Base-by-base conservation (phyloP, 116 monocot species). In the Iris pallida region DNA sequence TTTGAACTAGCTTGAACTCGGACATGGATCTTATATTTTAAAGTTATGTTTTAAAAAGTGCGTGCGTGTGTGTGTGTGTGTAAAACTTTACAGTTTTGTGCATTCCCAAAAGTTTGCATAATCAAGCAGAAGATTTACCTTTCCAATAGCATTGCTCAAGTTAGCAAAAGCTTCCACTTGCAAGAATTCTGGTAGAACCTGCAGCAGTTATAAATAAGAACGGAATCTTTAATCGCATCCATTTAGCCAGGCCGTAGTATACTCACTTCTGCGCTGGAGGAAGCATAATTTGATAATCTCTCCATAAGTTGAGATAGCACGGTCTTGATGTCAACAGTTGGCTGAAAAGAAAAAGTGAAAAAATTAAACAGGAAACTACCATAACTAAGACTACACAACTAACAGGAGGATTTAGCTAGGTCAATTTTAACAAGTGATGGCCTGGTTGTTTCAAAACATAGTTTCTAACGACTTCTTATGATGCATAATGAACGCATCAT, bases 131-230 rank as follows among this genome's bases (percentile, higher is more conserved):
- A 47, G n/a, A 57, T 12, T 7, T 82, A 99, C 98, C 98, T 93
- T 99, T 78, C 98, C 93, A 66, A 99, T 99, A 53, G 88, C 85
- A 78, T 45, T 84, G 57, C 90, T 99, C 64, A 99, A 72, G 68
- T 99, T 99, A 42, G 88, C 77, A 85, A 99, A 99, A 69, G 98
- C 98, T 90, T 93, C 98, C 47, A 99, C 98, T 93, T 93, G 90
- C 75, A 99, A 79, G 69, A 99, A 99, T 70, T 99, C 93, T 57
- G 98, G 98, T 49, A 99, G 74, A 41, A 93, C 88, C 98, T 99
- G 82, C 61, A 80, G 55, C 40, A 74, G 60, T 68, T 20, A 52
- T 60, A 55, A 16, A 59, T 79, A 42, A 84, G 64, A 65, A 76
- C 64, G 20, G 13, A 55, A 47, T 45, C 45, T 18, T 47, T 45